Percentiles rank a stretch among this genome's conserved stretches.
Evolutionary conservation across 208 protist species (phyloP).

Genomic region (Trypanosoma avium): DNA sequence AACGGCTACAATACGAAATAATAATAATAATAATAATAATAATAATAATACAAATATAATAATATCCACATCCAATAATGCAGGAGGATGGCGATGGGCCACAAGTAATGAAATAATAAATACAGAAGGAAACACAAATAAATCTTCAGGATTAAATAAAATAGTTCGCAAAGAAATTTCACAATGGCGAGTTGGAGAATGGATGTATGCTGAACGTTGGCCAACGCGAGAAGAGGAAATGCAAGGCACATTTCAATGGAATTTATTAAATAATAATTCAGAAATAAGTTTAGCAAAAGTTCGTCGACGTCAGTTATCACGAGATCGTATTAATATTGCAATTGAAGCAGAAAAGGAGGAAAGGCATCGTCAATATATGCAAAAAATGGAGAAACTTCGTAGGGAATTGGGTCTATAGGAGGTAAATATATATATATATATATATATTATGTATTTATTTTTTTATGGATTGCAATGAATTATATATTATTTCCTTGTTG

Average conservation of each 20-base stretch:
- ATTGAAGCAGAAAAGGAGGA: constrained; percentile 28
- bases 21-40: neutral
- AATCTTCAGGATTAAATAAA: too few relatives aligned
- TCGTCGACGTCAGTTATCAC: constrained; percentile 40
- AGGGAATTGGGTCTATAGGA: constrained; percentile 44
- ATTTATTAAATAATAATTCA: constrained; percentile 16
- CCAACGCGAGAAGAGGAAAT: constrained; percentile 33
- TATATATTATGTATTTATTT: neutral
- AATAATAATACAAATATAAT: neutral
- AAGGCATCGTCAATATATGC: constrained; percentile 32
- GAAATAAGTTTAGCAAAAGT: too few relatives aligned
- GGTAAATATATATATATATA: constrained; percentile 12
- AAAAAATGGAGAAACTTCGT: constrained; percentile 41
- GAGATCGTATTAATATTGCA: constrained; percentile 42
- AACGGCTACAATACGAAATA: neutral
- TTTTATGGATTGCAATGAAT: too few relatives aligned
- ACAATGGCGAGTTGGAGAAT: constrained; percentile 58
- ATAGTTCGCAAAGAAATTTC: constrained; percentile 45
- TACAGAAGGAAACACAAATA: too few relatives aligned
- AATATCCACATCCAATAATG: neutral
- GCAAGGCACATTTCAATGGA: constrained; percentile 35
- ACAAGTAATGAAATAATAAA: constrained; percentile 14
- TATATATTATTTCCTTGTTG: too few relatives aligned
- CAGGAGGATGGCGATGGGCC: constrained; percentile 56
- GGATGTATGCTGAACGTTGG: constrained; percentile 64